Evolutionary conservation across 2,329 filamentous ascomycete species (phyloP).

Genomic region (Claviceps capensis): DNA sequence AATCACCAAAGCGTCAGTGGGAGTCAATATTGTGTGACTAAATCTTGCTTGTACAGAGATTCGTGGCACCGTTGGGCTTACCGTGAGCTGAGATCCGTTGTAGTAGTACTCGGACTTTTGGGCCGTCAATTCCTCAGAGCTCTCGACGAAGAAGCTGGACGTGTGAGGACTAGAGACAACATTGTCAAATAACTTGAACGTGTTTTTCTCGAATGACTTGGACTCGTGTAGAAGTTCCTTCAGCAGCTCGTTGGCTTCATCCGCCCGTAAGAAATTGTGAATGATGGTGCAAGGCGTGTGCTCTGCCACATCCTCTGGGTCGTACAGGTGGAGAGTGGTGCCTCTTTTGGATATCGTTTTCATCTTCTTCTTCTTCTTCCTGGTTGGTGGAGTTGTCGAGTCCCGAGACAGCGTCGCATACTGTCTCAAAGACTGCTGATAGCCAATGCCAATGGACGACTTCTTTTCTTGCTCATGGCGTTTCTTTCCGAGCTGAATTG

Average conservation of each 20-base stretch:
- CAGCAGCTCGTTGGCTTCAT: conserved; percentile 61
- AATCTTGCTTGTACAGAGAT: too few relatives aligned
- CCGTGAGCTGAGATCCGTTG: conserved; percentile 61
- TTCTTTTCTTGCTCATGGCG: conserved; percentile 12
- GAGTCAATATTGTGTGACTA: not conserved
- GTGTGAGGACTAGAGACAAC: conserved; percentile 79
- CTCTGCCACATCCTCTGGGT: conserved; percentile 63
- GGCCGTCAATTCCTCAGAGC: conserved; percentile 48
- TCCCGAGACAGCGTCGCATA: conserved; percentile 24
- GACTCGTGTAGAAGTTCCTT: conserved; percentile 63
- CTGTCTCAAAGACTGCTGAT: conserved; percentile 50
- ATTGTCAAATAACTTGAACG: conserved; percentile 79
- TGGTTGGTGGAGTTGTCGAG: conserved; percentile 6
- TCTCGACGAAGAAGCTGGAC: conserved; percentile 69
- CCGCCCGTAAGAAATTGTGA: conserved; percentile 69
- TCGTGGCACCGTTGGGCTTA: conserved; percentile 15
- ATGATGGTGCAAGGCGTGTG: conserved; percentile 86
- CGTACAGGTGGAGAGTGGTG: conserved; percentile 70
- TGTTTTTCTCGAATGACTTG: conserved; percentile 52
- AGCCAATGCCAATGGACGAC: conserved; percentile 28
- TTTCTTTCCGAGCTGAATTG: conserved; percentile 28
- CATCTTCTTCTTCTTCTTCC: conserved; percentile 39
- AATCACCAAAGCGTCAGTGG: not conserved
- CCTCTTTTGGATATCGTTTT: conserved; percentile 59
- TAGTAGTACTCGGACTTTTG: conserved; percentile 77